Base-by-base conservation (phyloP, 768 basidiomycete genomes). In the Psilocybe sp. region DNA sequence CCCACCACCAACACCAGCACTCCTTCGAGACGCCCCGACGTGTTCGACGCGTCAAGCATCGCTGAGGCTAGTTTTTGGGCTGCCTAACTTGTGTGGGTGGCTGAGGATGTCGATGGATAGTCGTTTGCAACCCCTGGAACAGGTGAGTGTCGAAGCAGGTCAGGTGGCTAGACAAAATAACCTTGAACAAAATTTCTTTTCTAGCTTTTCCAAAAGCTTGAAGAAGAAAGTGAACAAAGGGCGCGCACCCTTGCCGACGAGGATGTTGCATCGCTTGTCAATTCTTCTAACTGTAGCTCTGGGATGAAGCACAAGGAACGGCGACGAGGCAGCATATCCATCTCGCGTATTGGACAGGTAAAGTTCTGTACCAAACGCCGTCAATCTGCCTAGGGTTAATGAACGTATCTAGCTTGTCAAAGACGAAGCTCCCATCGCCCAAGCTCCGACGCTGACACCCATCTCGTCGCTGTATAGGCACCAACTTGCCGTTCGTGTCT, bases 301-400 rank as follows among this genome's bases (percentile, higher is more conserved):
- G 60, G 47, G 36, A 64, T 32, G 48, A 67, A 59, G 56, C 60
- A 57, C n/a, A 75, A 70, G 44, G 64, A 65, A 36, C 67, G 71
- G 39, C 69, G 75, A 50, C 66, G 75, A 41, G 77, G 76, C 14
- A 81, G 78, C 46, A 71, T 85, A 34, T 83, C 81, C 1, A 72
- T 85, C 38, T 80, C 80, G 47, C 72, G 79, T 14, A 80, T 84
- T 55, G 83, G 84, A 20, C 77, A 82, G 74, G 82, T 84, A 42
- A 50, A 4, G 12, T 11, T 45, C 18, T 35, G 9, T 33, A 19
- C 12, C 33, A 20, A n/a, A 9, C n/a, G 20, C 15, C 54, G 48
- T 52, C 31, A 36, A 19, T 40, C n/a, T 51, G 18, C 51, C 19
- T 50, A 61, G 56, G 53, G 54, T n/a, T 60, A 61, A 9, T 59